Evolutionary conservation across 2,329 filamentous ascomycete genomes (phyloP).

Genomic region (Cryphonectria radicalis): DNA sequence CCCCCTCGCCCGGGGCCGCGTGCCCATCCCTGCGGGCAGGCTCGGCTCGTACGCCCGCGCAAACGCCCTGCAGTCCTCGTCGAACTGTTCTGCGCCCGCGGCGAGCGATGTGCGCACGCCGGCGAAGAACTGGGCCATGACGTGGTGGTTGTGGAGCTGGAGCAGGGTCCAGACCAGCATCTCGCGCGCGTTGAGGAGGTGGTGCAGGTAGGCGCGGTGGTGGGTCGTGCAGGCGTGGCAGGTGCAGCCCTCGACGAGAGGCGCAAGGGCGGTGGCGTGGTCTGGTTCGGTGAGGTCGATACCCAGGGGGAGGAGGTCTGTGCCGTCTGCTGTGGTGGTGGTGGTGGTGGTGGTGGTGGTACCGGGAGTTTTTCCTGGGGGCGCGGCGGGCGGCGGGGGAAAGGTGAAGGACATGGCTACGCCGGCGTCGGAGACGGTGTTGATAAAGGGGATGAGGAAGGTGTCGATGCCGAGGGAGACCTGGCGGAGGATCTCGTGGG

Average conservation of each 20-base stretch:
- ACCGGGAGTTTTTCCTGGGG: background rate
- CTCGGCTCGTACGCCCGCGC: constrained; percentile 65
- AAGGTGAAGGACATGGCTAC: constrained; percentile 83
- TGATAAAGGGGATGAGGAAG: constrained; percentile 77
- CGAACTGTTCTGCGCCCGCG: constrained; percentile 62
- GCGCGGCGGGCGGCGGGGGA: constrained; percentile 47
- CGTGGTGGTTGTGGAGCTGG: constrained; percentile 86
- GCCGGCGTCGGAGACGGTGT: constrained; percentile 77
- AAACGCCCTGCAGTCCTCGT: constrained; percentile 51
- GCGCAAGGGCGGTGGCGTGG: constrained; percentile 65
- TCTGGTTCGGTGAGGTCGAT: constrained; percentile 74
- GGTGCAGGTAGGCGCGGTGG: constrained; percentile 84
- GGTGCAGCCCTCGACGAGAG: constrained; percentile 66
- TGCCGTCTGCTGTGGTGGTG: constrained; percentile 24
- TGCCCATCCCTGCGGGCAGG: constrained; percentile 74
- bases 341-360: background rate
- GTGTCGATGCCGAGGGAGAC: constrained; percentile 79
- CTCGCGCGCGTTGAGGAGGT: constrained; percentile 87
- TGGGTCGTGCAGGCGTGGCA: constrained; percentile 87
- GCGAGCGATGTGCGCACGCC: constrained; percentile 69
- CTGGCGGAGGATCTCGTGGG: constrained; percentile 78
- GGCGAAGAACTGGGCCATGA: constrained; percentile 74
- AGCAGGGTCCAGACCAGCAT: constrained; percentile 96
- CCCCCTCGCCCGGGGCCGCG: constrained; percentile 78
- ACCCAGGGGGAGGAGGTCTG: constrained; percentile 60